Evolutionary conservation across 2,329 filamentous ascomycete species (phyloP), one percentile per base, ranked within the genome.

Genomic region (Chalaropsis thielavioides): DNA sequence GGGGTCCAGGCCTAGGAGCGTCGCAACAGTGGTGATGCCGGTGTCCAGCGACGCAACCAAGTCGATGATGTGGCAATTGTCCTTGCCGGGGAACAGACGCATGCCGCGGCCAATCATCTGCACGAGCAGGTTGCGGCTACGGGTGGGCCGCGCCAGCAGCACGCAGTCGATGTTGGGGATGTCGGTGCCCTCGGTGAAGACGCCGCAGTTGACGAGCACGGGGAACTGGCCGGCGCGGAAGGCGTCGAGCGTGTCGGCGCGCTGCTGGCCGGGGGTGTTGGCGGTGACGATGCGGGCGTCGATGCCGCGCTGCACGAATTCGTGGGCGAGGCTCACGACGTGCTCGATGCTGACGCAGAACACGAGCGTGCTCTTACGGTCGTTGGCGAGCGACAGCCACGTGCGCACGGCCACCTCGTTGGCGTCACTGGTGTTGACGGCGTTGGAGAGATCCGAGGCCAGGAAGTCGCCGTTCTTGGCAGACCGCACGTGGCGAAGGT

Each of bases 41-140:
- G 86, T 88, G 62, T 86, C 84, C 24, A 97, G 77, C 44, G 86
- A 90, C 0, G 92, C 88, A 0, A 97, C 94, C 84, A 99, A 91
- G 74, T 99, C 94, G 71, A 99, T 95, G 67, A 99, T 80, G 73
- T 97, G 94, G 70, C 94, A 99, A 71, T 97, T 84, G 46, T 85
- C 77, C 74, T 99, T 99, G 13, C 83, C 88, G 0, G 85, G 79
- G 72, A 90, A 82, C 46, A 96, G 76, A 51, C 94, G 84, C 84
- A 99, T 89, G 3, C 94, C 94, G 70, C 94, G 83, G 0, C 94
- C 94, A 68, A 99, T 96, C 94, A 99, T 99, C 75, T 99, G 94
- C 0, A 97, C 85, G 0, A 99, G 82, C 1, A 99, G 78, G 70
- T 96, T 97, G n/a, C 89, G 85, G 17, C 94, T 97, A 69, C 87